These are phyloP conservation scores for Ganoderma leucocontextum DNA, from an alignment of 1,284 basidiomycete genomes.

Conservation along the genomic window DNA sequence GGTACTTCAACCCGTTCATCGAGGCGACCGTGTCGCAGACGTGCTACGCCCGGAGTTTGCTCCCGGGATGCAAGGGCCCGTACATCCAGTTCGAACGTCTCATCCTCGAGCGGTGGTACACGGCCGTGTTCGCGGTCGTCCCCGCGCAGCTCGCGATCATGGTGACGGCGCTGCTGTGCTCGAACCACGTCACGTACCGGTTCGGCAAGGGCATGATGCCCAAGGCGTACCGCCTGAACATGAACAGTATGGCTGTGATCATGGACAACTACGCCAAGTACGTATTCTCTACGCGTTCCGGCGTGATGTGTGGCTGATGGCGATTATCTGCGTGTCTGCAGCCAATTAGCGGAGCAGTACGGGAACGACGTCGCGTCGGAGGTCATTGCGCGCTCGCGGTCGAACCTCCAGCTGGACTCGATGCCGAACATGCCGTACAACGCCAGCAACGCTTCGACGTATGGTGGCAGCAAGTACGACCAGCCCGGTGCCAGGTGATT, in stretches of 20 bases:
- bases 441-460: conserved; percentile 29
- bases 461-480: conserved; percentile 38
- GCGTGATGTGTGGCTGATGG: conserved; percentile 4
- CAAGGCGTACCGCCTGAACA: conserved; percentile 66
- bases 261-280: conserved; percentile 71
- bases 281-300: conserved; percentile 33
- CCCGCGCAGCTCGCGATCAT: conserved; percentile 61
- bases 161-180: conserved; percentile 59
- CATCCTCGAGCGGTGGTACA: conserved; percentile 63
- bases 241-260: conserved; percentile 65
- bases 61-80: conserved; percentile 66
- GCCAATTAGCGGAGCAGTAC: conserved; percentile 56
- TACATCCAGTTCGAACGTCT: conserved; percentile 58
- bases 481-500: conserved; percentile 1
- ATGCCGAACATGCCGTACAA: conserved; percentile 45
- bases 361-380: conserved; percentile 52
- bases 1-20: conserved; percentile 66
- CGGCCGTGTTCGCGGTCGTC: conserved; percentile 60
- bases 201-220: conserved; percentile 75
- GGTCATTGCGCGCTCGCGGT: conserved; percentile 49
- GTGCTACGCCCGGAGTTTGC: conserved; percentile 63
- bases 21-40: conserved; percentile 64
- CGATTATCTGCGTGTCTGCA: conserved; percentile 26
- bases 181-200: conserved; percentile 71
- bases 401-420: conserved; percentile 46